Evolutionary conservation across 2,329 filamentous ascomycete species (phyloP), one percentile per base, ranked within the genome.

Genomic region (Aureobasidium sp.): DNA sequence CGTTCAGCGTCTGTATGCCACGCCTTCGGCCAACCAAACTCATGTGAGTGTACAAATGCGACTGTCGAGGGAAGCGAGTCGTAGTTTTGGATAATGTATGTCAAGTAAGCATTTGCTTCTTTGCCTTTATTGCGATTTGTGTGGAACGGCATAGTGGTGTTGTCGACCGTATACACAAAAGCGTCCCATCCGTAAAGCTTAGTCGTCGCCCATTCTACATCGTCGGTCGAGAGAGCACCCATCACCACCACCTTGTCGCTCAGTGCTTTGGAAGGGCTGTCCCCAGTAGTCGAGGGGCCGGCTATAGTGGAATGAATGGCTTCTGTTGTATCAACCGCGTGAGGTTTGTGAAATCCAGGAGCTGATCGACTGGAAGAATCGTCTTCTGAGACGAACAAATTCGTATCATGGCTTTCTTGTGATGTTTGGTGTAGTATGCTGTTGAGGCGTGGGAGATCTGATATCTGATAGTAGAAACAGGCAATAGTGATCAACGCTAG

Each of bases 81-180:
- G 67, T 79, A 80, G 66, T 78, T 64, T 49, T 79, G 76, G 59
- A 79, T 75, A 15, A 80, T 69, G 67, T 78, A 79, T 39, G 76
- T 78, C 2, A 79, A 69, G 63, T 80, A 80, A 47, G 76, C 76
- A 69, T 76, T 78, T 4, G 77, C 73, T 67, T 80, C 78, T 59
- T 74, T 73, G 63, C 76, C 77, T 68, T 79, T 79, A 67, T 79
- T 70, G 20, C 67, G 62, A 15, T 62, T 61, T 6, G 69, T 71
- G 11, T 60, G 57, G 4, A 67, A 20, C 8, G 37, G 62, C 29
- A 65, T 65, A 34, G 64, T 66, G 31, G 61, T 61, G 58, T 68
- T 65, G 27, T 56, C 52, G 60, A 76, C 77, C 62, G 69, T 71
- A 68, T 78, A 80, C 58, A 80, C 77, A 12, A 74, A 75, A 27